These are phyloP conservation scores for Panaeolus cyanescens DNA, from an alignment of 768 basidiomycete genomes.

Conservation along the genomic window DNA sequence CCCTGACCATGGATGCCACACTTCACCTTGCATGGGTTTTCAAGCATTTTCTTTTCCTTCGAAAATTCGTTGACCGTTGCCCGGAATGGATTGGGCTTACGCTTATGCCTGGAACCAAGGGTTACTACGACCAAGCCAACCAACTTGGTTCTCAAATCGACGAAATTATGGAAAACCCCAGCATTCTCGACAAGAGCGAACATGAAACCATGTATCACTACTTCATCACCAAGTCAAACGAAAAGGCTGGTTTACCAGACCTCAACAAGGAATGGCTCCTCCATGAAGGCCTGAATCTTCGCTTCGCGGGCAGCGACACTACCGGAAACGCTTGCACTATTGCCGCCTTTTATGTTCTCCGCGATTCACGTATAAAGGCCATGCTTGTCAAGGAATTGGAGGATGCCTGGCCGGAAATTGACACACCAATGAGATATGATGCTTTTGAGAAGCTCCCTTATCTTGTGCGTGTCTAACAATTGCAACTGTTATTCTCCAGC, in stretches of 20 bases:
- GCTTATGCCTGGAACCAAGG: constrained; percentile 15
- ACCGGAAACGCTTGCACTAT: constrained; percentile 25
- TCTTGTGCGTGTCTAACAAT: constrained; percentile 23
- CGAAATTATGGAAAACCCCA: constrained; percentile 24
- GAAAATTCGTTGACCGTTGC: constrained; percentile 19
- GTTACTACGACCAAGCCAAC: constrained; percentile 14
- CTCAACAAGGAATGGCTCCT: constrained; percentile 15
- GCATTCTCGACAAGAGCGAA: constrained; percentile 22
- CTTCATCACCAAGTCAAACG: constrained; percentile 16
- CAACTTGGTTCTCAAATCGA: constrained; percentile 23
- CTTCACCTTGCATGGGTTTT: constrained; percentile 38
- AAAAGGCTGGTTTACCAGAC: constrained; percentile 12
- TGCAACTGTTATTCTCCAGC: not conserved
- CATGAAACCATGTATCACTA: constrained; percentile 39
- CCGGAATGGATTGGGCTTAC: constrained; percentile 17
- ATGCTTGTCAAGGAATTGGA: constrained; percentile 28
- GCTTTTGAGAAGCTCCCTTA: constrained; percentile 38
- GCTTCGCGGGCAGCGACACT: constrained; percentile 35
- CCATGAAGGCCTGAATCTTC: constrained; percentile 19
- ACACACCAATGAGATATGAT: constrained; percentile 24
- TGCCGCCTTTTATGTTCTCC: constrained; percentile 26
- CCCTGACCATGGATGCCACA: constrained; percentile 35
- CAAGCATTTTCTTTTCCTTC: constrained; percentile 35
- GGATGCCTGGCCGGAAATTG: constrained; percentile 34
- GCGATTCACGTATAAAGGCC: constrained; percentile 14